A percentile compares a stretch with the other conserved stretches of the same genome.
Conservation (phyloP, 441 rosid genomes). For the Rhodomyrtus psidioides region DNA sequence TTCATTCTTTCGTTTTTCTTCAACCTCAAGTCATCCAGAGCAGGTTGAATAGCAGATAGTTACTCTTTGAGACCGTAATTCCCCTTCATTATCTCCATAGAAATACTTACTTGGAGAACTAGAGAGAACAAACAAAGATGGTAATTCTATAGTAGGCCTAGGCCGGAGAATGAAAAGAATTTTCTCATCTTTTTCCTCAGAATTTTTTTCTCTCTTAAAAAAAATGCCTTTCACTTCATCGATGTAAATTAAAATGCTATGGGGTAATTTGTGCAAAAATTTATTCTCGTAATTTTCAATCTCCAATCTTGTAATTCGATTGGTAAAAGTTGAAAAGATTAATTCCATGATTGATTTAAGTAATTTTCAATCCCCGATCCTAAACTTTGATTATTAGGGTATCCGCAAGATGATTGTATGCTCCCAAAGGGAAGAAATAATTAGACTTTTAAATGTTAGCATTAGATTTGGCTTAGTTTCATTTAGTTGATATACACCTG, state of each 20-base stretch:
- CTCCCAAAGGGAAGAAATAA: too few species aligned
- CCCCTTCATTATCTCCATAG: conserved; percentile 20
- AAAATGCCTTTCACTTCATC: neutral
- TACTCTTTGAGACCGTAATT: conserved; percentile 60
- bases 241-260: neutral
- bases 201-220: neutral
- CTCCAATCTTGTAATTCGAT: too few species aligned
- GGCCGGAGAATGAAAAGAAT: neutral
- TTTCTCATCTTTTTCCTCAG: neutral
- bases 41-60: conserved; percentile 32
- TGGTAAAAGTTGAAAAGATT: too few species aligned
- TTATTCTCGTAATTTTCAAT: neutral
- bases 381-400: neutral
- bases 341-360: neutral
- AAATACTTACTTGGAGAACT: neutral
- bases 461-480: too few species aligned
- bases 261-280: neutral
- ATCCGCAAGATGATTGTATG: too few species aligned
- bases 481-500: too few species aligned
- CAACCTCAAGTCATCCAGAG: conserved; percentile 39
- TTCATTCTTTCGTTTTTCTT: conserved; percentile 44
- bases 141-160: neutral
- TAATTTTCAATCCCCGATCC: neutral
- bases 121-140: neutral
- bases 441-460: too few species aligned